A percentile compares a stretch with the other conserved stretches of the same genome.
Evolutionary conservation across 164 flowering plant species (phyloP).

Genomic region (Magnolia officinalis): DNA sequence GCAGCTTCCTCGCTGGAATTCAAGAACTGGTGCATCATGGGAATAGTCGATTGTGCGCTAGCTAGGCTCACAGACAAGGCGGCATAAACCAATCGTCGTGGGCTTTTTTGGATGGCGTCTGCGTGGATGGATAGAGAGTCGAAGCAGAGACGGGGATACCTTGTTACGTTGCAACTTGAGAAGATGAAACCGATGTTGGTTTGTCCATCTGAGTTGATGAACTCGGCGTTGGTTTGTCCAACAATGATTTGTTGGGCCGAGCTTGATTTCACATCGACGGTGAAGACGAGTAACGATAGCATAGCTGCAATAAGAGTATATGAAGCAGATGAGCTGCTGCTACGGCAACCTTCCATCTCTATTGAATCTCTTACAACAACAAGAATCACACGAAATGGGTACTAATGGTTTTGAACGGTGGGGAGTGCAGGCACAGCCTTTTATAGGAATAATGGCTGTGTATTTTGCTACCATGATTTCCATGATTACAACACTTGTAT

Average conservation of each 20-base stretch:
- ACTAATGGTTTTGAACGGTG: no score
- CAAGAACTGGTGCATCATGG: slow-evolving; percentile 10
- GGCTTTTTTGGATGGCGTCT: slow-evolving; percentile 41
- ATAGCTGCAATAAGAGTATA: background rate
- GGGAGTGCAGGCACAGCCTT: no score
- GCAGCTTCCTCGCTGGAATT: slow-evolving; percentile 16
- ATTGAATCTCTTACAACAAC: no score
- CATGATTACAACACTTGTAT: no score
- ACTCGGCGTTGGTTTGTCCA: no score
- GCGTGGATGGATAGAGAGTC: slow-evolving; percentile 46
- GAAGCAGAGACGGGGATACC: slow-evolving; percentile 54
- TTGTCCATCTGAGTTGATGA: no score
- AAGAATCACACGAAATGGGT: no score
- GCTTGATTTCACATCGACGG: background rate
- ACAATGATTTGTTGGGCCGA: background rate
- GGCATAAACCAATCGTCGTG: slow-evolving; percentile 30
- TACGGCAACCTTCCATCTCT: no score
- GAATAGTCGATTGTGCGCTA: slow-evolving; percentile 14
- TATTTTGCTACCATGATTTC: no score
- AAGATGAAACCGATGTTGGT: slow-evolving; percentile 42
- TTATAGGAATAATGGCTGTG: no score
- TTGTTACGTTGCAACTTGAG: slow-evolving; percentile 38
- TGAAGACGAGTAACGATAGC: background rate
- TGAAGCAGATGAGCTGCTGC: no score
- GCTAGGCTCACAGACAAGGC: slow-evolving; percentile 23